phyloP scores from a whole-genome alignment of 2,329 filamentous ascomycete genomes.

The Aspergillus alliaceus region DNA sequence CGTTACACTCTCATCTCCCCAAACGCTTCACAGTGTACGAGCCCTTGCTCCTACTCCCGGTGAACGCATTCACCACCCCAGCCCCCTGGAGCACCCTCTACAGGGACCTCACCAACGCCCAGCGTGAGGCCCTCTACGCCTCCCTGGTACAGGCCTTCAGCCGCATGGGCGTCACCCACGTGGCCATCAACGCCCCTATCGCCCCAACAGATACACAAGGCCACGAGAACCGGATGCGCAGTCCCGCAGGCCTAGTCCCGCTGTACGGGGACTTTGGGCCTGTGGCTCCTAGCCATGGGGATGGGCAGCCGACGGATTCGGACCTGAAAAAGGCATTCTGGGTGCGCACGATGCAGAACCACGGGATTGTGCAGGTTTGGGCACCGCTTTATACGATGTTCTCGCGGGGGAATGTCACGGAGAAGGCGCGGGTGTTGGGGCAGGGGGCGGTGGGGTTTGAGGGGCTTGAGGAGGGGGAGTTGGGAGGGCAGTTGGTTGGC shows the following conservation, averaged over 20 bases:
- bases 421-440: conserved; percentile 74
- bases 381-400: conserved; percentile 93
- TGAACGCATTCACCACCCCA: conserved; percentile 43
- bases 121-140: conserved; percentile 41
- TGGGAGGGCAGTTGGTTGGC: conserved; percentile 20
- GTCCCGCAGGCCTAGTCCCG: conserved; percentile 68
- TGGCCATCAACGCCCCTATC: conserved; percentile 62
- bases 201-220: conserved; percentile 32
- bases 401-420: conserved; percentile 82
- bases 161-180: conserved; percentile 48
- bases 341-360: conserved; percentile 74
- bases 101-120: conserved; percentile 22
- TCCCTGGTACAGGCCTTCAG: conserved; percentile 44
- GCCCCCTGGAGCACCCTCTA: conserved; percentile 31
- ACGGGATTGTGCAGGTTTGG: conserved; percentile 79
- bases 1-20: conserved; percentile 28
- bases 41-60: conserved; percentile 58
- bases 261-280: conserved; percentile 75
- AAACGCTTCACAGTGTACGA: conserved; percentile 57
- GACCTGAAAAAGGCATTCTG: conserved; percentile 74
- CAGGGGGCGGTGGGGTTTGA: conserved; percentile 39
- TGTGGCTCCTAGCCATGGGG: conserved; percentile 7
- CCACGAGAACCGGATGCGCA: conserved; percentile 69
- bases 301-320: conserved; percentile 30
- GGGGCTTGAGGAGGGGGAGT: conserved; percentile 28